Conservation (phyloP, 148 eudicot species). For the Polygonum aviculare region DNA sequence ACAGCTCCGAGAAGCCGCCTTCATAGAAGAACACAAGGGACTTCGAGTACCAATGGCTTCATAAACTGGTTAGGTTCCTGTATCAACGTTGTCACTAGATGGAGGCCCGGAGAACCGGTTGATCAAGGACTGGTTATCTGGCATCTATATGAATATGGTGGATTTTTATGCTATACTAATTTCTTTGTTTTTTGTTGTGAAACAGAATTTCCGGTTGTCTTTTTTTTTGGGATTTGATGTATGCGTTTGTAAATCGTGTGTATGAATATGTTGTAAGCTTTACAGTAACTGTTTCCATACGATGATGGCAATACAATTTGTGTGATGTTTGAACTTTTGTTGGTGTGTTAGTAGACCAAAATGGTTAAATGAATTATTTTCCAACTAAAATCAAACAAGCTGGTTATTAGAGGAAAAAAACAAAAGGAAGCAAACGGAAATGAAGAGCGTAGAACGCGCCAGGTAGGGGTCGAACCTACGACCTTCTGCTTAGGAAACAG, state of each 20-base stretch:
- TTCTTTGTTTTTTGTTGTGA: neutral
- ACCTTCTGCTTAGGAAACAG: constrained; percentile 13
- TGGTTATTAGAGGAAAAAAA: neutral
- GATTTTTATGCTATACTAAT: neutral
- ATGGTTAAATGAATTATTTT: neutral
- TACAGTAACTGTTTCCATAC: neutral
- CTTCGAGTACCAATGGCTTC: neutral
- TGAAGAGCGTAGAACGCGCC: neutral
- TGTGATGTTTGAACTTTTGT: neutral
- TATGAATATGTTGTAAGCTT: constrained; percentile 1
- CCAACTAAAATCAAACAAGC: neutral
- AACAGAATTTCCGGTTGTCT: neutral
- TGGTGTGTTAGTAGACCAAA: neutral
- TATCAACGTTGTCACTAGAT: neutral
- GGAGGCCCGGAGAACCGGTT: constrained; percentile 6
- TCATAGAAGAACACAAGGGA: constrained; percentile 32
- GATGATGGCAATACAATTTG: neutral
- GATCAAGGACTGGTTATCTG: neutral
- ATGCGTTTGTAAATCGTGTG: neutral
- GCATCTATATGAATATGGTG: neutral
- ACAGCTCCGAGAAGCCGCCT: constrained; percentile 56
- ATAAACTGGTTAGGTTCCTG: constrained; percentile 3
- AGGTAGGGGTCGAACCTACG: constrained; percentile 13
- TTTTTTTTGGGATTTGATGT: neutral
- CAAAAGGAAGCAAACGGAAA: neutral